Conservation (phyloP, 495 filamentous ascomycete genomes). For the Aspergillus ellipticus region DNA sequence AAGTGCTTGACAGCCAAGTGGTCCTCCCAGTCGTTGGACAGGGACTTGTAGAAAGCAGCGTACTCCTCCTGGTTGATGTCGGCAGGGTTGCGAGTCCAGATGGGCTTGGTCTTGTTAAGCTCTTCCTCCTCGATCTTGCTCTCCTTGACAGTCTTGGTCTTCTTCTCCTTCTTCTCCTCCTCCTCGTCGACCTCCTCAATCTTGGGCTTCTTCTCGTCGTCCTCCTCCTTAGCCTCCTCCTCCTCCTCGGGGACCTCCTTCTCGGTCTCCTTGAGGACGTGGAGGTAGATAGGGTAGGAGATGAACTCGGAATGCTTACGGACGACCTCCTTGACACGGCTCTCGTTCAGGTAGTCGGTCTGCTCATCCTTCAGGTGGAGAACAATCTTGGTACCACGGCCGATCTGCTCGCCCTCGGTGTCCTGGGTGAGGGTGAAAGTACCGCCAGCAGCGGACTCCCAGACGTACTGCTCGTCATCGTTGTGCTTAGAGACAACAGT, state of each 20-base stretch:
- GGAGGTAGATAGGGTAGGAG: constrained; percentile 99
- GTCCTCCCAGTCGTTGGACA: constrained; percentile 99
- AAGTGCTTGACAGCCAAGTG: constrained; percentile 99
- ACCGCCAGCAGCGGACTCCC: constrained; percentile 96
- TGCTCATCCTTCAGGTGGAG: constrained; percentile 99
- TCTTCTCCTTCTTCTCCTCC: constrained; percentile 83
- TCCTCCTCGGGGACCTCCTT: constrained; percentile 98
- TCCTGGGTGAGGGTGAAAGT: constrained; percentile 93
- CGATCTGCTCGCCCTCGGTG: constrained; percentile 83
- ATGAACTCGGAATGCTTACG: constrained; percentile 99
- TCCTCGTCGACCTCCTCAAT: constrained; percentile 76
- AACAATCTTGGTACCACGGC: constrained; percentile 95
- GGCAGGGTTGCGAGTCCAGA: constrained; percentile 97
- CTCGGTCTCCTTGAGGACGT: constrained; percentile 98
- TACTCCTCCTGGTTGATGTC: constrained; percentile 98
- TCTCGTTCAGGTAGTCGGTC: constrained; percentile 95
- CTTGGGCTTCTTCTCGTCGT: constrained; percentile 81
- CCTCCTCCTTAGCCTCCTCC: constrained; percentile 74
- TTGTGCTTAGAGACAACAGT: constrained; percentile 97
- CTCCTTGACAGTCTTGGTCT: constrained; percentile 99
- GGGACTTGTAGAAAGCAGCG: constrained; percentile 98
- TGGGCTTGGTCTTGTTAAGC: constrained; percentile 99
- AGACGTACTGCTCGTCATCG: constrained; percentile 99
- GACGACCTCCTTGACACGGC: constrained; percentile 99
- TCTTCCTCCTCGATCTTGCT: constrained; percentile 97